Base-by-base conservation (phyloP, 768 basidiomycete genomes). In the Favolaschia claudopus region DNA sequence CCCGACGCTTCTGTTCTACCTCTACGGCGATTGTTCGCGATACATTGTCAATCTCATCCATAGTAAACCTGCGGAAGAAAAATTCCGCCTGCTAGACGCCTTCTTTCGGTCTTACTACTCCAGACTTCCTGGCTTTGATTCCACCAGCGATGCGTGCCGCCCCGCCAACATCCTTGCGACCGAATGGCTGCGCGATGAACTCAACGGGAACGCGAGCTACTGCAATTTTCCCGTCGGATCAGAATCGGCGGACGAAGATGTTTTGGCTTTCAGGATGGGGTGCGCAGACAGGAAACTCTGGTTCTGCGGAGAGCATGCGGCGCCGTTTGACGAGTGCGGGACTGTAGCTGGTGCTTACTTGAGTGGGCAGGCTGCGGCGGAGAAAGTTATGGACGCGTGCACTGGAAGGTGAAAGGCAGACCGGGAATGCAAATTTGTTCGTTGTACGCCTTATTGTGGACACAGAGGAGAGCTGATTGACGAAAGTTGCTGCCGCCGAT, bases 251-350 rank as follows among this genome's bases (percentile, higher is more conserved):
- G 59, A 66, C 43, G 52, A 55, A 51, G 62, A 66, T 25, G 62
- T 66, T n/a, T 52, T 58, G 40, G 60, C 62, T 9, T 58, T 66
- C 33, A 48, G 62, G 27, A 31, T 32, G 13, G 62, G 65, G n/a
- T 63, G 62, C 31, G 32, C 28, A 2, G 65, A 60, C 32, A 49
- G 58, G 31, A 53, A 55, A 17, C 32, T 66, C 36, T 66, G 62
- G 65, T 63, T 66, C 44, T 66, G 65, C 38, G 65, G 65, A 14
- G 65, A 66, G 45, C 61, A 66, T 42, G 61, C 65, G 17, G 57
- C 61, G 15, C 65, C 65, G 24, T 66, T 66, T 48, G 65, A 66
- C 7, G 65, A 63, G 37, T 66, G 65, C 37, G 65, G 65, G 48
- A 66, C 65, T 5, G 61, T 63, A 7, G 65, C 65, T 22, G 65